Conservation (phyloP, 768 basidiomycete species). For the Leucosporidium creatinivorum region DNA sequence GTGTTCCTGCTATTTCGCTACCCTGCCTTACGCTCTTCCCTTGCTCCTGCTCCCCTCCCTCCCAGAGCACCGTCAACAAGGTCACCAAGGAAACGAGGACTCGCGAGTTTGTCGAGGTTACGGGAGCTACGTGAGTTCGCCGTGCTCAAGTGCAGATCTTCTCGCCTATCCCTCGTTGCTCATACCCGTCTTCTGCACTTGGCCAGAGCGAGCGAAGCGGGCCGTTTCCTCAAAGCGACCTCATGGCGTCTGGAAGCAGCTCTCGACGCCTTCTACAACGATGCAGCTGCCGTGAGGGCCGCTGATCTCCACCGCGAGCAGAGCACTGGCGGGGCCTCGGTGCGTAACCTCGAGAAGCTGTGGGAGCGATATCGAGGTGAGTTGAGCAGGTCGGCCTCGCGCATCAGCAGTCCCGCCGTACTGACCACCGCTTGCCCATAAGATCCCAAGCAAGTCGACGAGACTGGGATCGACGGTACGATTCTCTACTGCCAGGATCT, state of each 20-base stretch:
- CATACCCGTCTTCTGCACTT: background rate
- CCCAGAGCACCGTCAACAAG: conserved; percentile 21
- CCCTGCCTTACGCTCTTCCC: background rate
- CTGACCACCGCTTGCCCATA: background rate
- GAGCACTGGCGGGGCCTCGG: background rate
- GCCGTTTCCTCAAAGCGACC: conserved; percentile 21
- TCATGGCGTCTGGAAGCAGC: conserved; percentile 30
- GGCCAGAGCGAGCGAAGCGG: conserved; percentile 23
- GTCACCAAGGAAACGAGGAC: conserved; percentile 28
- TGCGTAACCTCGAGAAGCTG: conserved; percentile 46
- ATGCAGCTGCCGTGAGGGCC: conserved; percentile 7
- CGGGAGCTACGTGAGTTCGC: conserved; percentile 28
- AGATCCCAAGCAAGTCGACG: conserved; percentile 46
- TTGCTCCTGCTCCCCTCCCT: background rate
- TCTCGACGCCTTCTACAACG: conserved; percentile 36
- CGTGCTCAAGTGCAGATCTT: background rate
- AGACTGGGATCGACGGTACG: conserved; percentile 72
- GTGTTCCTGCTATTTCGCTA: no score
- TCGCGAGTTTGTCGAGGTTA: conserved; percentile 34
- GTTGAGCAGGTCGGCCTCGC: no score
- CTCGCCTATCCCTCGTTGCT: background rate
- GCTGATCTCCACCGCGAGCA: background rate
- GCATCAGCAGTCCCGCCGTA: background rate
- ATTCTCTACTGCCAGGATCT: conserved; percentile 67
- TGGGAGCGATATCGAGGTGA: conserved; percentile 67